Evolutionary conservation across 331 rosid genomes (phyloP).

Genomic region (Ulmus americana): DNA sequence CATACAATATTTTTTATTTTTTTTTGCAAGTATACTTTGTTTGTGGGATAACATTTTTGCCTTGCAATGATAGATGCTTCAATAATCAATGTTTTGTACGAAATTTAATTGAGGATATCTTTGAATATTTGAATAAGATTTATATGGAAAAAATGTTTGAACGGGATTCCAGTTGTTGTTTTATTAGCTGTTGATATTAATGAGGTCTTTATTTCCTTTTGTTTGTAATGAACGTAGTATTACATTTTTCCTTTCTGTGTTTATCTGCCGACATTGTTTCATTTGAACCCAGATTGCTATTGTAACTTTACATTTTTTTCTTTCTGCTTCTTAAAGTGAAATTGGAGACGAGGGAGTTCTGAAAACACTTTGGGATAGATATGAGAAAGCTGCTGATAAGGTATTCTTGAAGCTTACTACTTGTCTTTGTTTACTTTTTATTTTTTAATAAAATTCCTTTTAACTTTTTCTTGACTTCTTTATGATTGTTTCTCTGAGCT

Average conservation of each 20-base stretch:
- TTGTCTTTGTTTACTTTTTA: conserved; percentile 4
- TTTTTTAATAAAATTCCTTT: conserved; percentile 5
- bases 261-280: neutral
- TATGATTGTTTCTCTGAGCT: conserved; percentile 9
- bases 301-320: conserved; percentile 6
- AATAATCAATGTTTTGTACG: neutral
- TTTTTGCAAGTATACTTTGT: too few relatives aligned
- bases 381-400: conserved; percentile 62
- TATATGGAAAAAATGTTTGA: neutral
- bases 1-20: too few relatives aligned
- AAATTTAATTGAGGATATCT: neutral
- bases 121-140: neutral
- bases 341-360: conserved; percentile 83
- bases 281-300: conserved; percentile 9
- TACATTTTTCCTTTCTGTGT: neutral
- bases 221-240: neutral
- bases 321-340: conserved; percentile 42
- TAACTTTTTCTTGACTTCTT: conserved; percentile 19
- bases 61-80: neutral
- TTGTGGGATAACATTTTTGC: too few relatives aligned
- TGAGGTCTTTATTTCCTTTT: neutral
- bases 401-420: conserved; percentile 35
- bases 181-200: neutral
- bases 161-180: neutral
- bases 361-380: conserved; percentile 76